phyloP scores from a whole-genome alignment of 2,329 filamentous ascomycete species.

The Ceratocystis eucalypticola region DNA sequence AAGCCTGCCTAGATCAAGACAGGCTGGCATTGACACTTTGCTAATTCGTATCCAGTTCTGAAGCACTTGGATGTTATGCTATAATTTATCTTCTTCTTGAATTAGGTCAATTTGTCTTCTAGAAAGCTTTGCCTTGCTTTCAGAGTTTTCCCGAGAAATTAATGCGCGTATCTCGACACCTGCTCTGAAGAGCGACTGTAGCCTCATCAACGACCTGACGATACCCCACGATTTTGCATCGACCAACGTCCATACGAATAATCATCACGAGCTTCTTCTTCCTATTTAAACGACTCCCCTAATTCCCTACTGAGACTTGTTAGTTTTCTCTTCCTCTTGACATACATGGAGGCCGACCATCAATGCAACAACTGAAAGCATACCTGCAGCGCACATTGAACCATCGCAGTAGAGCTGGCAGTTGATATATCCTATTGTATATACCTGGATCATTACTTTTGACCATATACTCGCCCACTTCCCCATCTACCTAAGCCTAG shows the following conservation, averaged over 20 bases:
- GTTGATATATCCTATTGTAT: background rate
- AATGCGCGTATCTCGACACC: background rate
- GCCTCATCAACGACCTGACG: background rate
- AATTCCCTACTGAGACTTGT: background rate
- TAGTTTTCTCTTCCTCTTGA: too few species aligned
- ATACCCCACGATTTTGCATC: background rate
- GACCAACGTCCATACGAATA: too few species aligned
- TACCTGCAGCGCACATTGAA: background rate
- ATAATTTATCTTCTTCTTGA: background rate
- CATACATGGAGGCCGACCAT: background rate
- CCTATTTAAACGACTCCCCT: background rate
- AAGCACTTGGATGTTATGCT: background rate
- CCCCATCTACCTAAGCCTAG: background rate
- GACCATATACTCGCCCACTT: background rate
- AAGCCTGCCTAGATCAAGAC: background rate
- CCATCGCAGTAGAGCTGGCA: background rate
- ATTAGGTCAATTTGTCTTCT: background rate
- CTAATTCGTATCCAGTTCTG: background rate
- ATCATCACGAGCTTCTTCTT: background rate
- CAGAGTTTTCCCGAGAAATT: background rate
- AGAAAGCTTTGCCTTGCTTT: background rate
- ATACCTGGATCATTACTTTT: background rate
- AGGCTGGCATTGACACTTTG: background rate
- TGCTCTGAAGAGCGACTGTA: too few species aligned
- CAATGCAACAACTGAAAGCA: background rate